A percentile compares a stretch with the other conserved stretches of the same genome.
Evolutionary conservation across 2,329 filamentous ascomycete genomes (phyloP).

Genomic region (Fusarium sp.): DNA sequence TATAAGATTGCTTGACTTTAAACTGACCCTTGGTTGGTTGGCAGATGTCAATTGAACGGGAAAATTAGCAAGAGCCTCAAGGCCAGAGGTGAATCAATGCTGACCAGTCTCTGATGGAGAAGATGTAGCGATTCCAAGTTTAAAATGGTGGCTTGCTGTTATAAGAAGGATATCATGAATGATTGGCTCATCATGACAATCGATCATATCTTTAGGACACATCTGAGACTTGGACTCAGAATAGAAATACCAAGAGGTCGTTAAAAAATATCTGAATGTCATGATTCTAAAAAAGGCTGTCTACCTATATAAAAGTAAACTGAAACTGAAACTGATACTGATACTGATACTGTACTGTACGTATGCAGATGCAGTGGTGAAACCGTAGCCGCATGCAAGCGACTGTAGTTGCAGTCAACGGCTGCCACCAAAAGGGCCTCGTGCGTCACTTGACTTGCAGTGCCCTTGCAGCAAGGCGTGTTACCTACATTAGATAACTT

Average conservation of each 20-base stretch:
- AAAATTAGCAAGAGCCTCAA: constrained; percentile 19
- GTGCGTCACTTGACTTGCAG: constrained; percentile 27
- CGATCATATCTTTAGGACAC: background rate
- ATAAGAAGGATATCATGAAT: constrained; percentile 1
- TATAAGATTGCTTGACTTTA: constrained; percentile 8
- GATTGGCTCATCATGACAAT: constrained; percentile 18
- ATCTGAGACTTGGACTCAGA: background rate
- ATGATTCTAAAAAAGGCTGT: background rate
- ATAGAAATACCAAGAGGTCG: background rate
- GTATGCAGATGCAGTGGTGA: constrained; percentile 22
- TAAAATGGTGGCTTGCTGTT: constrained; percentile 2
- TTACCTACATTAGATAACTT: constrained; percentile 1
- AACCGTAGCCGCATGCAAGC: constrained; percentile 27
- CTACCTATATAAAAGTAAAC: background rate
- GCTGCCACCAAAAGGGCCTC: constrained; percentile 5
- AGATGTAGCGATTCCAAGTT: constrained; percentile 2
- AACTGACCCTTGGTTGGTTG: constrained; percentile 1
- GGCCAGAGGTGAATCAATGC: constrained; percentile 4
- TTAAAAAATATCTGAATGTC: background rate
- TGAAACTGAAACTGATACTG: too few species aligned
- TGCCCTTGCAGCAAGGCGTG: constrained; percentile 13
- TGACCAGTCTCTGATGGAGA: constrained; percentile 10
- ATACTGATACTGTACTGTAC: constrained; percentile 3
- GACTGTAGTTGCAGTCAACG: constrained; percentile 2
- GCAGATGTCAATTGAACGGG: constrained; percentile 3